A percentile compares a stretch with the other conserved stretches of the same genome.
Conservation (phyloP, 2,329 filamentous ascomycete genomes). For the Dactylellina leptospora region DNA sequence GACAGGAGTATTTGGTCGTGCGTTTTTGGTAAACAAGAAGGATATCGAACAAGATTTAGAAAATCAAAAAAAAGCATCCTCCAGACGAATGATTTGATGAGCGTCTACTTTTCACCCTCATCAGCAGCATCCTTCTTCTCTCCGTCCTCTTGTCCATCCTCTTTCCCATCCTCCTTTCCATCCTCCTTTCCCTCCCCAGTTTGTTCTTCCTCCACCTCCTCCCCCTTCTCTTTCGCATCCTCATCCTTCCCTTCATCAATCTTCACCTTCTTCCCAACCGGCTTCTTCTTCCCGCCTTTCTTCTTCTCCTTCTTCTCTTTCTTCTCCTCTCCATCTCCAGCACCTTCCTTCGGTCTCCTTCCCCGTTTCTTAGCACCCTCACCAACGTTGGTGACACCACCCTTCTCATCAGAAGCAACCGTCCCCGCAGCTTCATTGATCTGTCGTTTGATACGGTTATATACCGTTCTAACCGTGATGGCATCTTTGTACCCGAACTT, state of each 20-base stretch:
- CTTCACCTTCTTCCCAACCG: not conserved
- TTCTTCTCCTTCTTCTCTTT: not conserved
- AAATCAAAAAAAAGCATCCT: too few species aligned
- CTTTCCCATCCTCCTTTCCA: not conserved
- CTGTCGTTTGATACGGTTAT: constrained; percentile 21
- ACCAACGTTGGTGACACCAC: not conserved
- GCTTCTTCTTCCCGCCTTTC: not conserved
- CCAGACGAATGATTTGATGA: too few species aligned
- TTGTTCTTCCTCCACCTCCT: not conserved
- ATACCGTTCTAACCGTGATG: constrained; percentile 19
- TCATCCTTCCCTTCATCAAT: not conserved
- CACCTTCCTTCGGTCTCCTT: constrained; percentile 10
- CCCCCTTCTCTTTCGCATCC: not conserved
- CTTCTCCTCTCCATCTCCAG: not conserved
- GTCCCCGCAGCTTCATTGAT: constrained; percentile 1
- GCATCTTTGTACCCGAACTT: constrained; percentile 30
- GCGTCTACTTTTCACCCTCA: too few species aligned
- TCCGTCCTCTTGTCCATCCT: too few species aligned
- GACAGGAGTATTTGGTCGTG: too few species aligned
- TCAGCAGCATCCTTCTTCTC: too few species aligned
- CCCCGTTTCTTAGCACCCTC: constrained; percentile 12
- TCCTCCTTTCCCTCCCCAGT: not conserved
- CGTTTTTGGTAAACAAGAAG: too few species aligned
- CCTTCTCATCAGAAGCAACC: not conserved
- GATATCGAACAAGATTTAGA: too few species aligned